phyloP scores from a whole-genome alignment of 495 filamentous ascomycete species.

The Platismatia glauca region DNA sequence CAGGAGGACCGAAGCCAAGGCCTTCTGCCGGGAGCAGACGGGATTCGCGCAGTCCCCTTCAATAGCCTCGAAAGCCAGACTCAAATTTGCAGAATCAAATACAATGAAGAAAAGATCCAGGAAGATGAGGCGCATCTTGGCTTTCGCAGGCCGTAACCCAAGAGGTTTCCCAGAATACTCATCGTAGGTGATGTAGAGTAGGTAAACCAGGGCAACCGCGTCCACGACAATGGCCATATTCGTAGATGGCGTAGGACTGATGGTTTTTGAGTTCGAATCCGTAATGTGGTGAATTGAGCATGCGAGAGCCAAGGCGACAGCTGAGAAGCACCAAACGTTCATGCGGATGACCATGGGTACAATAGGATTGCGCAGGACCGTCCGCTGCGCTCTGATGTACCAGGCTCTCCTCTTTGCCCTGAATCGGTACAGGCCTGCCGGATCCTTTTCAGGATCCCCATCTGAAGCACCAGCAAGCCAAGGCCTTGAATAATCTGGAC shows the following conservation, averaged over 20 bases:
- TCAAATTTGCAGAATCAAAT: constrained; percentile 86
- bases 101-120: constrained; percentile 94
- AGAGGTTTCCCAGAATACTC: constrained; percentile 92
- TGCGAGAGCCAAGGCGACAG: constrained; percentile 72
- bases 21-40: constrained; percentile 64
- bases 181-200: constrained; percentile 89
- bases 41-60: constrained; percentile 52
- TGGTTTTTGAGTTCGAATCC: constrained; percentile 39
- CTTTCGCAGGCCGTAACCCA: constrained; percentile 68
- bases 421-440: constrained; percentile 30
- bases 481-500: constrained; percentile 47
- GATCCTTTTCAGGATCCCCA: constrained; percentile 42
- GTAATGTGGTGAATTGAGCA: constrained; percentile 55
- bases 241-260: constrained; percentile 50
- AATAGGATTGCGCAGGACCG: constrained; percentile 67
- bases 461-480: constrained; percentile 43
- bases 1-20: constrained; percentile 70
- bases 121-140: constrained; percentile 80
- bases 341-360: constrained; percentile 77
- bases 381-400: constrained; percentile 47
- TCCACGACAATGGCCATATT: constrained; percentile 89
- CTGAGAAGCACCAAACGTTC: constrained; percentile 72
- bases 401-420: constrained; percentile 41
- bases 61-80: constrained; percentile 81
- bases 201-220: constrained; percentile 77